A percentile compares a stretch with the other conserved stretches of the same genome.
phyloP scores from a whole-genome alignment of 2,329 filamentous ascomycete genomes.

The Fusarium globosum region DNA sequence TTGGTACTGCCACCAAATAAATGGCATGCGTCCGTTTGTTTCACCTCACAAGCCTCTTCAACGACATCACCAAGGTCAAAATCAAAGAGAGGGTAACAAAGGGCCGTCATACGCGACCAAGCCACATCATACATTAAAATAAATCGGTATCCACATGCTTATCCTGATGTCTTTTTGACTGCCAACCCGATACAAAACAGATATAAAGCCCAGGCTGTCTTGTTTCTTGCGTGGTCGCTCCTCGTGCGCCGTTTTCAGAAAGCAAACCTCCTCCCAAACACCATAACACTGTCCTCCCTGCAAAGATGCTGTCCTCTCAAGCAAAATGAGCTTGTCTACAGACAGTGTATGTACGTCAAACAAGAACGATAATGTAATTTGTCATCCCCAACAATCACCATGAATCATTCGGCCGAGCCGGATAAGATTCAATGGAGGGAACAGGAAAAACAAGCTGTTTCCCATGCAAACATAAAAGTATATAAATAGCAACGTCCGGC shows the following conservation, averaged over 20 bases:
- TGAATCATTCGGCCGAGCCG: slow-evolving; percentile 42
- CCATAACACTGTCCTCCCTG: slow-evolving; percentile 18
- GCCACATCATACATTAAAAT: slow-evolving; percentile 45
- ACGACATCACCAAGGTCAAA: background rate
- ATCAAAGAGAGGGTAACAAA: slow-evolving; percentile 7
- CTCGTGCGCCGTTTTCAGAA: slow-evolving; percentile 27
- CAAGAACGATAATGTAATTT: slow-evolving; percentile 16
- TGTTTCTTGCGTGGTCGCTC: slow-evolving; percentile 5
- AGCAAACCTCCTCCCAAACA: slow-evolving; percentile 28
- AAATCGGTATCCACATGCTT: slow-evolving; percentile 38
- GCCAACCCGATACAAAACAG: slow-evolving; percentile 8
- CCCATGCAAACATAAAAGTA: slow-evolving; percentile 40
- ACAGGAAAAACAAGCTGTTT: slow-evolving; percentile 21
- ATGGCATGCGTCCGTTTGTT: background rate
- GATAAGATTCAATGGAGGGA: slow-evolving; percentile 19
- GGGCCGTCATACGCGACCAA: slow-evolving; percentile 30
- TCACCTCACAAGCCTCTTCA: background rate
- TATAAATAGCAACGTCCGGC: slow-evolving; percentile 49
- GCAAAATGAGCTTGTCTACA: slow-evolving; percentile 13
- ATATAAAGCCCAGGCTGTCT: slow-evolving; percentile 8
- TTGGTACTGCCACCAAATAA: background rate
- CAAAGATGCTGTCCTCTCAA: slow-evolving; percentile 16
- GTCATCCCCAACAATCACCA: slow-evolving; percentile 28
- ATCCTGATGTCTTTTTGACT: slow-evolving; percentile 25
- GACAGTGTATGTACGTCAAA: slow-evolving; percentile 35